Base-by-base conservation (phyloP, 192 early-diverging fungal genomes). In the Coemansia sp. region DNA sequence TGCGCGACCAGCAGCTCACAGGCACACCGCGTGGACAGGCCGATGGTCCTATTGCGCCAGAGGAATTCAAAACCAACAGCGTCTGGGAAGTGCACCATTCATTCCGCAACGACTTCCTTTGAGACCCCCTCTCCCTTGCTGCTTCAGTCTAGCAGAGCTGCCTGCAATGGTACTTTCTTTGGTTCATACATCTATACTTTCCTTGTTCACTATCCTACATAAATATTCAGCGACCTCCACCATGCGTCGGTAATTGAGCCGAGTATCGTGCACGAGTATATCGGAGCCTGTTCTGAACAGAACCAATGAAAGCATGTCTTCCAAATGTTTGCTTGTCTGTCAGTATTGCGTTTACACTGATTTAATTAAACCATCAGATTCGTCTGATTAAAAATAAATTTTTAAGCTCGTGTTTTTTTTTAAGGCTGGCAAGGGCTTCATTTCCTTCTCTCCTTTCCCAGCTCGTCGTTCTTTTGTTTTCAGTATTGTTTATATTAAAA, bases 1-100 rank as follows among this genome's bases (percentile, higher is more conserved):
- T 83, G 52, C 89, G 91, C 76, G 91, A 92, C 67, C 75, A 70
- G 66, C 86, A 88, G 64, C 77, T 92, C 33, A 92, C 89, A 22
- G 91, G 91, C 63, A 86, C 85, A 9, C 34, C 71, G 34, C 85
- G 89, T 61, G 89, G 87, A 48, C 91, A 92, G 79, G 53, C 45
- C 45, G 75, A 78, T 34, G 52, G 73, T 10, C 76, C 79, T 17
- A 59, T 82, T 57, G 90, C 90, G 38, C 84, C 89, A 63, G 52
- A 74, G 43, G 87, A 79, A 70, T 91, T 91, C 71, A 82, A 85
- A 42, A 80, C 84, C 60, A 92, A 83, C 68, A 92, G 90, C 75
- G 83, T 84, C 29, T 92, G 88, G 88, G 73, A 84, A 55, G 77
- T 90, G 70, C 85, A 90, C 67, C 76, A 82, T 56, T 74, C 69